Evolutionary conservation across 208 protist species (phyloP), one percentile per base, ranked within the genome.

Genomic region (Acanthamoeba culbertsoni): DNA sequence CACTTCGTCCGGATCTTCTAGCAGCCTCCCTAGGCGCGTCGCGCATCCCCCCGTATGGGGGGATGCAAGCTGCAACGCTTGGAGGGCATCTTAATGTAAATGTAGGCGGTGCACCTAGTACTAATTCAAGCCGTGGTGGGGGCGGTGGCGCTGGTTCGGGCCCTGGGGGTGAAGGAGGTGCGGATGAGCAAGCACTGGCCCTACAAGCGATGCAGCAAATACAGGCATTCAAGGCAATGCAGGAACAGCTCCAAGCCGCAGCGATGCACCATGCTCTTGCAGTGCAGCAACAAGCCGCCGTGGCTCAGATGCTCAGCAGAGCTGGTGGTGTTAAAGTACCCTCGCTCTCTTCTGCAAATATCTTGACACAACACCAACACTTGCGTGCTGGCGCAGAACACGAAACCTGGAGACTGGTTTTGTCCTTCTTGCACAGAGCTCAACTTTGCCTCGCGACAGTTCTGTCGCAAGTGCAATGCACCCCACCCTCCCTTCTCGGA

Each of bases 361-460:
- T n/a, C n/a, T 2, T 26, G 53, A 16, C 53, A 14, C 53, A 23
- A 59, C 53, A 31, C 7, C 18, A 14, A 26, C 2, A 59, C 7
- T 59, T 3, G 2, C 28, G 6, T 3, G 42, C 35, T 2, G 0
- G 26, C 57, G 59, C 59, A 75, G 86, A 92, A 75, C 43, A 28
- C 55, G 1, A 92, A 92, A 42, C 86, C 53, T 0, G 86, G 86
- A 2, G 86, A 92, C 42, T 92, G 86, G 86, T 92, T 92, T 31
- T 92, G 86, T 43, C 86, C 86, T 3, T 26, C 59, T n/a, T 92
- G 86, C 86, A 68, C 37, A 14, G 86, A 92, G 45, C 62, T 92
- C 31, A 92, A 92, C 63, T 92, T 92, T 75, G 53, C 86, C 26
- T 92, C 86, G 45, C 86, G 86, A 42, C 59, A 92, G 63, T 68